Base-by-base conservation (phyloP, 345 rosid species). In the Camelina sativa region DNA sequence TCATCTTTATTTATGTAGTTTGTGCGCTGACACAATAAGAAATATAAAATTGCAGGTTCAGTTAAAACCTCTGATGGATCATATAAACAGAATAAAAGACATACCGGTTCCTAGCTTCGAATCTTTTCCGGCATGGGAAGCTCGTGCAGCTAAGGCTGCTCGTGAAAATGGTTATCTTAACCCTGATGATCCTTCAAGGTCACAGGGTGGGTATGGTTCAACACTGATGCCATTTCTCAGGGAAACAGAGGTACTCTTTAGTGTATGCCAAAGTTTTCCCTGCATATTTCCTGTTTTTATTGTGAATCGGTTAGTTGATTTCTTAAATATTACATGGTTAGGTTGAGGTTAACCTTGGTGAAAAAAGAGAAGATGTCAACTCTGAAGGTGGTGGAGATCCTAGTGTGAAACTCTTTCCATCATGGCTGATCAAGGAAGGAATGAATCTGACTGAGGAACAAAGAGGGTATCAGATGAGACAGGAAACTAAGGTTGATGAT, bases 391-490 rank as follows among this genome's bases (percentile, higher is more conserved):
- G 69, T 67, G 80, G 65, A 37, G 69, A 73, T 76, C n/a, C 88
- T 23, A 54, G 85, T 67, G 57, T 22, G 59, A 94, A 94, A 83
- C 88, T 88, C 32, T 77, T 91, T 66, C 96, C 91, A 22, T 95
- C 97, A 20, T 91, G 97, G 97, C 86, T 94, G 98, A 89, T 94
- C 60, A 94, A 80, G 76, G 80, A 87, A 82, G 96, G 95, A 71
- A 91, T 94, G 98, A 88, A 84, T 76, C 89, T 94, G 60, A 87
- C 97, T 1, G 85, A 78, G 71, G 96, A 88, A 74, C 98, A 90
- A 79, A 88, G 91, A 62, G 98, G 98, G 80, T 91, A 85, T 28
- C 30, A 28, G 82, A 80, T 77, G 62, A 82, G 85, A 78, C 88
- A 82, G 10, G 52, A 16, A 47, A 10, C 52, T 87, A 85, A 62